A percentile compares a stretch with the other conserved stretches of the same genome.
phyloP scores from a whole-genome alignment of 768 basidiomycete genomes.

The Pleurotus tuoliensis region DNA sequence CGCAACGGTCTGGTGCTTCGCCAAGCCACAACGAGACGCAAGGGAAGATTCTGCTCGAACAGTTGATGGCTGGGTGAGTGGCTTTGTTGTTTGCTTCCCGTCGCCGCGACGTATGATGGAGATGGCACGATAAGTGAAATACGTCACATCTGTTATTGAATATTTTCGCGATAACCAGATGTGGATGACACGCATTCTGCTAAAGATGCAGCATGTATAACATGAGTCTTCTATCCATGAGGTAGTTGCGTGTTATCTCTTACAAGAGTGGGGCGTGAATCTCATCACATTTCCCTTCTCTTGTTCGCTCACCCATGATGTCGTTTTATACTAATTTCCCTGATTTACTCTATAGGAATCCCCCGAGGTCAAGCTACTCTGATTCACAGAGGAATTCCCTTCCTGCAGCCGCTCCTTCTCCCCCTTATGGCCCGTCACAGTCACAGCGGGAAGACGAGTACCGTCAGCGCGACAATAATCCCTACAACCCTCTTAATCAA shows the following conservation, averaged over 20 bases:
- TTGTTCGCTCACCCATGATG: conserved; percentile 19
- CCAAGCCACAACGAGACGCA: conserved; percentile 61
- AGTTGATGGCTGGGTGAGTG: conserved; percentile 77
- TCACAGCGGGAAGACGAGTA: conserved; percentile 43
- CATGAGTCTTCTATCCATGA: conserved; percentile 10
- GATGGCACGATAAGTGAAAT: too few relatives aligned
- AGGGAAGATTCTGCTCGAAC: conserved; percentile 73
- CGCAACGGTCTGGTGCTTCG: conserved; percentile 51
- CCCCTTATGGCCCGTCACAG: conserved; percentile 40
- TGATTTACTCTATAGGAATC: conserved; percentile 30
- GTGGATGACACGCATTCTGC: too few relatives aligned
- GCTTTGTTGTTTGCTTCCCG: conserved; percentile 9
- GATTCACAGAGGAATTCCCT: conserved; percentile 40
- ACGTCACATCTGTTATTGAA: too few relatives aligned
- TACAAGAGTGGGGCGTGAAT: conserved; percentile 24
- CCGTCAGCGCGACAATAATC: conserved; percentile 19
- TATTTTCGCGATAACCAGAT: too few relatives aligned
- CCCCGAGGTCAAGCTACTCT: conserved; percentile 47
- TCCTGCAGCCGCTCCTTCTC: conserved; percentile 39
- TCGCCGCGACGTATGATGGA: too few relatives aligned
- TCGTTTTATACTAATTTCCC: conserved; percentile 17
- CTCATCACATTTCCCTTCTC: conserved; percentile 13
- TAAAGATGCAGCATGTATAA: conserved; percentile 7
- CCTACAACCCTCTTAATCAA: conserved; percentile 39
- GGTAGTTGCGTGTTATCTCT: conserved; percentile 20